Evolutionary conservation across 2,329 filamentous ascomycete genomes (phyloP), one percentile per base, ranked within the genome.

Genomic region (Alternaria conjuncta): DNA sequence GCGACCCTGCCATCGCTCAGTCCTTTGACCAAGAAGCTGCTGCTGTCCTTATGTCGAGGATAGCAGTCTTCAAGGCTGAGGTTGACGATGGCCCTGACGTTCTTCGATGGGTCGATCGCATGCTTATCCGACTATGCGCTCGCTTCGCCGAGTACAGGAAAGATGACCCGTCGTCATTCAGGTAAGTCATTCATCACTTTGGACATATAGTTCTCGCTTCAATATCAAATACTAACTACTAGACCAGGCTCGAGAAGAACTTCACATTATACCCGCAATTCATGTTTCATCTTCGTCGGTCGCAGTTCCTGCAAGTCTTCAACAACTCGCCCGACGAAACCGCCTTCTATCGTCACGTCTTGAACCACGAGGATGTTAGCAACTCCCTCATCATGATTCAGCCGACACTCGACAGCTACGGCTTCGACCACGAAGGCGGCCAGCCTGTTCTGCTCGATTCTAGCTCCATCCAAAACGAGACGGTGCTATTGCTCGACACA

Each of bases 271-370:
- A 99, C 78, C 96, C 96, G 25, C 96, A 99, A 79, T 99, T 99
- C 83, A 99, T 99, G 96, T 99, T 99, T 86, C 96, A 99, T 81
- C 87, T 99, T 65, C 92, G 96, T 73, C 89, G 96, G 81, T 97
- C 94, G 82, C 96, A 98, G 81, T 99, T 99, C 85, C 82, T 99
- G 69, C 96, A 99, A 78, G 94, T 99, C 61, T 99, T 99, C 88
- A 99, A 99, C 85, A 99, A 98, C 81, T 98, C 95, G 0, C 96
- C 96, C 8, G 96, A 99, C 74, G 96, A 99, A 82, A 99, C 96
- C 23, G 96, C 96, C n/a, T 99, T 99, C 82, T 97, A 98, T 79
- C 89, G 96, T 65, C 96, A 99, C 78, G 94, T 99, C 4, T 86
- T 99, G 68, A 97, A 98, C 79, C 94, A 98, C 75, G 96, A 99